phyloP scores from a whole-genome alignment of 805 yeast species.

The Saccharomycopsis sp. region DNA sequence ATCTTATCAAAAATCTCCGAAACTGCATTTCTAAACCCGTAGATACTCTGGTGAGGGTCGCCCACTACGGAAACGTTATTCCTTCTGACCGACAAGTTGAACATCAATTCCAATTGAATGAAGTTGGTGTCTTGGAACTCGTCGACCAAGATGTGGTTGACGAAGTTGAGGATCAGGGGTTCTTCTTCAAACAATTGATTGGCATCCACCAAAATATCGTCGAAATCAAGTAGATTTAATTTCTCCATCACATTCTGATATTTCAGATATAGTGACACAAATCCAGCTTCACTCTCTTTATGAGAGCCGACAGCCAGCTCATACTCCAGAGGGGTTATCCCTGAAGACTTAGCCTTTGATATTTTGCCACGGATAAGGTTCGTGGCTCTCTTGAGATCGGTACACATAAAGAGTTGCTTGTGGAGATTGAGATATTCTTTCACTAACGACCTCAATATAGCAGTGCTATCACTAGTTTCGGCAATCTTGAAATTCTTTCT shows the following conservation, averaged over 20 bases:
- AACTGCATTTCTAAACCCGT: conserved; percentile 80
- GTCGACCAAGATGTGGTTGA: conserved; percentile 77
- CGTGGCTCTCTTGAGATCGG: not conserved
- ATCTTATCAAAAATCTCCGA: conserved; percentile 57
- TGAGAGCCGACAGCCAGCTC: not conserved
- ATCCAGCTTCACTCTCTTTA: not conserved
- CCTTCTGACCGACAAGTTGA: conserved; percentile 38
- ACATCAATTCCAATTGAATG: conserved; percentile 67
- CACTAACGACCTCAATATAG: conserved; percentile 34
- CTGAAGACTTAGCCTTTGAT: not conserved
- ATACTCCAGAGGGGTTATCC: not conserved
- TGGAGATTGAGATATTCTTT: conserved; percentile 4
- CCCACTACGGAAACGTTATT: conserved; percentile 83
- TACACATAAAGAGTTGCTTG: not conserved
- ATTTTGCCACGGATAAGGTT: not conserved
- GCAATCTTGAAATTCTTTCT: conserved; percentile 44
- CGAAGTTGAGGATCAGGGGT: conserved; percentile 40
- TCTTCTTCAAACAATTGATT: conserved; percentile 39
- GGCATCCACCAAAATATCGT: conserved; percentile 64
- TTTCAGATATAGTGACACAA: conserved; percentile 34
- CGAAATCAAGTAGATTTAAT: conserved; percentile 60
- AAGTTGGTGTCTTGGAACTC: conserved; percentile 91
- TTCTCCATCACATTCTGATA: conserved; percentile 45
- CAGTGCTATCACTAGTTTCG: conserved; percentile 54
- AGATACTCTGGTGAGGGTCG: conserved; percentile 94